Conservation (phyloP, 768 basidiomycete genomes). For the Suillus brevipes region DNA sequence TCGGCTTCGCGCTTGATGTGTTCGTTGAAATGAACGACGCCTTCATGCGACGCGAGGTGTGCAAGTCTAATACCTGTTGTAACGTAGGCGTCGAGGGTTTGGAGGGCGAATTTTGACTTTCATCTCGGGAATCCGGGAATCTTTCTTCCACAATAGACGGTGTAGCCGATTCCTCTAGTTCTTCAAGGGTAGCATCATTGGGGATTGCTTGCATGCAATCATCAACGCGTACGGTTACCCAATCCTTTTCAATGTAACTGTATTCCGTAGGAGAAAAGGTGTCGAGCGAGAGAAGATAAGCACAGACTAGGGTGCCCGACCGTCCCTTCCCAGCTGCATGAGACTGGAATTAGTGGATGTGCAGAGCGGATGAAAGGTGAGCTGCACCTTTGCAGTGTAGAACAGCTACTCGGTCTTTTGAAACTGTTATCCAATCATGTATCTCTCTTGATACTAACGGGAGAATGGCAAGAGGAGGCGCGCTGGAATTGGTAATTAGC, state of each 20-base stretch:
- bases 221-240: conserved; percentile 48
- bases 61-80: conserved; percentile 61
- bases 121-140: conserved; percentile 13
- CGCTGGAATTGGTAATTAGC: conserved; percentile 38
- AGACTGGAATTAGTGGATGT: conserved; percentile 3
- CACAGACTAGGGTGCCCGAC: conserved; percentile 83
- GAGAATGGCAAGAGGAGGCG: conserved; percentile 75
- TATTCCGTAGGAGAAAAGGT: conserved; percentile 46
- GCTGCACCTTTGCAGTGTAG: conserved; percentile 81
- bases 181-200: conserved; percentile 32
- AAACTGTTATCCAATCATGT: conserved; percentile 65
- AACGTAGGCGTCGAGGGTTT: conserved; percentile 37
- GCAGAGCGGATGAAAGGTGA: conserved; percentile 5
- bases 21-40: conserved; percentile 18
- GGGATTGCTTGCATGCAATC: conserved; percentile 51
- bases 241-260: conserved; percentile 48
- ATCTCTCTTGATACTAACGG: conserved; percentile 76
- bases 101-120: conserved; percentile 10
- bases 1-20: conserved; percentile 21
- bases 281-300: conserved; percentile 69
- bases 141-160: conserved; percentile 23
- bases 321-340: conserved; percentile 73
- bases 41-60: conserved; percentile 73
- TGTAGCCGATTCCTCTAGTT: conserved; percentile 16
- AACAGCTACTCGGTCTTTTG: conserved; percentile 69